These are phyloP conservation scores for Calonectria leucothoes DNA, from an alignment of 2,329 filamentous ascomycete genomes.

Conservation along the genomic window DNA sequence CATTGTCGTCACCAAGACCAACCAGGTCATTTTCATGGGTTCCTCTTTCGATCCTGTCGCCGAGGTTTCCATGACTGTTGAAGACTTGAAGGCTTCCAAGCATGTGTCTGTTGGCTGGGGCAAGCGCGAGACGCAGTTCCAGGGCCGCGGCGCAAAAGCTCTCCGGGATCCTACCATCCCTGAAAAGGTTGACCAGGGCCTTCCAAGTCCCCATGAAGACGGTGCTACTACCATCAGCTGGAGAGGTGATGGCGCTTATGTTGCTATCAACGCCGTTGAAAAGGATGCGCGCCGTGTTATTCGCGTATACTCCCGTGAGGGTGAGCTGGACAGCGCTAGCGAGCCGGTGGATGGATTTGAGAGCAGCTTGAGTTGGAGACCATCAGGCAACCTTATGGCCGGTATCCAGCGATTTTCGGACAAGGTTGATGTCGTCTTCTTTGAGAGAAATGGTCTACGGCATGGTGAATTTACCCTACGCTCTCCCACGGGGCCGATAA, in stretches of 20 bases:
- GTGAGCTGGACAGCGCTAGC: conserved; percentile 89
- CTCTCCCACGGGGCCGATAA: conserved; percentile 67
- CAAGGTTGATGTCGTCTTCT: conserved; percentile 88
- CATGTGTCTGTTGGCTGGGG: conserved; percentile 99
- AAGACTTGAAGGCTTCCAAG: conserved; percentile 87
- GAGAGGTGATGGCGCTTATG: conserved; percentile 92
- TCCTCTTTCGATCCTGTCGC: conserved; percentile 87
- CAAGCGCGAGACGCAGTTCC: conserved; percentile 97
- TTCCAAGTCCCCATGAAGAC: conserved; percentile 80
- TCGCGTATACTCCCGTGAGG: conserved; percentile 91
- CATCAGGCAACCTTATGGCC: conserved; percentile 91
- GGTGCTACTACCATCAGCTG: conserved; percentile 81
- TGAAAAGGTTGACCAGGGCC: conserved; percentile 88
- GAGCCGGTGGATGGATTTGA: conserved; percentile 96
- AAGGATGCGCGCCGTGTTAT: conserved; percentile 78
- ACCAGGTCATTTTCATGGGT: conserved; percentile 92
- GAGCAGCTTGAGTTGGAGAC: conserved; percentile 88
- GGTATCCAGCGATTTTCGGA: conserved; percentile 79
- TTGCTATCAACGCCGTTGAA: conserved; percentile 87
- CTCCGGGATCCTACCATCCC: conserved; percentile 94
- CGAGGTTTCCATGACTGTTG: conserved; percentile 76
- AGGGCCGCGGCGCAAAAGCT: conserved; percentile 88
- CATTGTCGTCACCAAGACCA: conserved; percentile 81
- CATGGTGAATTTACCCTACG: conserved; percentile 93
- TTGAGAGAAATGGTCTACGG: conserved; percentile 96